These are phyloP conservation scores for Aspergillus hancockii DNA, from an alignment of 495 filamentous ascomycete species.

Conservation along the genomic window DNA sequence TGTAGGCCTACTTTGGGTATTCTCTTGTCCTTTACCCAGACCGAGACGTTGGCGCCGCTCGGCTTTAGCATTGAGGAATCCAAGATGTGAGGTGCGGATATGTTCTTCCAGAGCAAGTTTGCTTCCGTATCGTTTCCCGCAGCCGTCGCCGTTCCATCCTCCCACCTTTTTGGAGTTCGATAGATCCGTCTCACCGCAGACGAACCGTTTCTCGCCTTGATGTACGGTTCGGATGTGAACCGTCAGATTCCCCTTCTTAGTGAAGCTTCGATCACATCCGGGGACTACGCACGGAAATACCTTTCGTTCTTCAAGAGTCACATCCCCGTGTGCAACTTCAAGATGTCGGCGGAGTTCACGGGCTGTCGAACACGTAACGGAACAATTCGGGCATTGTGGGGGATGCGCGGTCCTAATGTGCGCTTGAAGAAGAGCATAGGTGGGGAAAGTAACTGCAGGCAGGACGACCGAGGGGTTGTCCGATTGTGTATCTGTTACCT, in stretches of 20 bases:
- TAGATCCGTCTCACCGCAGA: slow-evolving; percentile 71
- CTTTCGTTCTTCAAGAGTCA: slow-evolving; percentile 61
- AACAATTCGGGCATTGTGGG: slow-evolving; percentile 73
- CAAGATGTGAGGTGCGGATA: slow-evolving; percentile 72
- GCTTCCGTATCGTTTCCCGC: slow-evolving; percentile 65
- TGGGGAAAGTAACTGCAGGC: slow-evolving; percentile 62
- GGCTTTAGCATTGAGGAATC: slow-evolving; percentile 48
- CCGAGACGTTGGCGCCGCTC: slow-evolving; percentile 43
- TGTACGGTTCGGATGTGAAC: slow-evolving; percentile 78
- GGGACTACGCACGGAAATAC: slow-evolving; percentile 61
- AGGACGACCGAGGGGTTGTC: slow-evolving; percentile 8
- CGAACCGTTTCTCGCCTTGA: slow-evolving; percentile 62
- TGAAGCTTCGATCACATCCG: slow-evolving; percentile 72
- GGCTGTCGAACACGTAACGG: slow-evolving; percentile 58
- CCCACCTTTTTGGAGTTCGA: slow-evolving; percentile 55
- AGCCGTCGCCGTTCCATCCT: slow-evolving; percentile 69
- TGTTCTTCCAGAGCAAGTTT: slow-evolving; percentile 81
- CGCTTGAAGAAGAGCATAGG: slow-evolving; percentile 64
- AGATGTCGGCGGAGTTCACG: slow-evolving; percentile 67
- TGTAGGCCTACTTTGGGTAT: slow-evolving; percentile 8
- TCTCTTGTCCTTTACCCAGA: slow-evolving; percentile 23
- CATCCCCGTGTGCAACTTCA: slow-evolving; percentile 65
- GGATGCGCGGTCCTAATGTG: slow-evolving; percentile 74
- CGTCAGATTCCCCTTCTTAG: slow-evolving; percentile 74
- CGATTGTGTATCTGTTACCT: slow-evolving; percentile 13